phyloP scores from a whole-genome alignment of 495 filamentous ascomycete species.

The Hamigera avellanea region DNA sequence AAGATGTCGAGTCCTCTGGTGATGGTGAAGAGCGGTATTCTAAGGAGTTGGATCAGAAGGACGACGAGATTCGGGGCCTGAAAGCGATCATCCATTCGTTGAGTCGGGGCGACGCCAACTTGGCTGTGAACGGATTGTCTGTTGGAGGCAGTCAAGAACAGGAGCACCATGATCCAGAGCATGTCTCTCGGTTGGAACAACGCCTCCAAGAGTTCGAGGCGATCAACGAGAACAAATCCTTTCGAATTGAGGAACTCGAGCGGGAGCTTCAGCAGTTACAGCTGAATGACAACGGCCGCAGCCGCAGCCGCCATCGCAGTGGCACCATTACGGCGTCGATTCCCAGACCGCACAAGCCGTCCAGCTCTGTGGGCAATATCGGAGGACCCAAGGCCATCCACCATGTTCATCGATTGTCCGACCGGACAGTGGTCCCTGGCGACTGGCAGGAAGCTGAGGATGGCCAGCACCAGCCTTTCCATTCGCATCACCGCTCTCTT shows the following conservation, averaged over 20 bases:
- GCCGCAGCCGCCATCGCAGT: slow-evolving; percentile 21
- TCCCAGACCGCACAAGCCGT: slow-evolving; percentile 25
- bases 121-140: slow-evolving; percentile 14
- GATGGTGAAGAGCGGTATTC: slow-evolving; percentile 35
- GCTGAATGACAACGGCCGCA: slow-evolving; percentile 6
- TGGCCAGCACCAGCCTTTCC: slow-evolving; percentile 17
- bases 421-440: slow-evolving; percentile 33
- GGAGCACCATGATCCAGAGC: slow-evolving; percentile 18
- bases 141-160: neutral
- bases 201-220: slow-evolving; percentile 67
- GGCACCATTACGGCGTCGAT: slow-evolving; percentile 32
- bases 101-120: slow-evolving; percentile 52
- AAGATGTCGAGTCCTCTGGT: slow-evolving; percentile 38
- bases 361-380: slow-evolving; percentile 21
- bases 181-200: slow-evolving; percentile 46
- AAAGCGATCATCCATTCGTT: slow-evolving; percentile 97
- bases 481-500: slow-evolving; percentile 11
- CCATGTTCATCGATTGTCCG: slow-evolving; percentile 32
- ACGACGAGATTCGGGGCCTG: slow-evolving; percentile 91
- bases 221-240: slow-evolving; percentile 55
- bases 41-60: slow-evolving; percentile 81
- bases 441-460: slow-evolving; percentile 32
- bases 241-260: slow-evolving; percentile 83
- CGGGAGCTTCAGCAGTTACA: slow-evolving; percentile 64
- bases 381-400: slow-evolving; percentile 13